Evolutionary conservation across 2,329 filamentous ascomycete species (phyloP).

Genomic region (Rutstroemia sydowiana): DNA sequence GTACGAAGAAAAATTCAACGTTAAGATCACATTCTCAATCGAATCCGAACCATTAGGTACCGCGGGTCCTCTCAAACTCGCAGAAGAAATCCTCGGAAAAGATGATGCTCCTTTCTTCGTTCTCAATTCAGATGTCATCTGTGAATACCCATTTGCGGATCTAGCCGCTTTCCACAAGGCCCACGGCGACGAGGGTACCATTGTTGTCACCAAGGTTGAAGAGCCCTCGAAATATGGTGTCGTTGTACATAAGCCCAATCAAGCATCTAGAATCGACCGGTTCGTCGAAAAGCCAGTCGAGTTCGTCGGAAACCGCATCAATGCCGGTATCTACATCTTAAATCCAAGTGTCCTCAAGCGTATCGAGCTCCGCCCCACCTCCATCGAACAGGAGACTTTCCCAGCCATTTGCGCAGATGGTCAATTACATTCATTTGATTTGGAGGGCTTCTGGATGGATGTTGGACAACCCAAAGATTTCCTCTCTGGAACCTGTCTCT

Average conservation of each 20-base stretch:
- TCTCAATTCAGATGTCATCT: constrained; percentile 96
- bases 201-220: constrained; percentile 97
- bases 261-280: constrained; percentile 87
- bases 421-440: constrained; percentile 88
- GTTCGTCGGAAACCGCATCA: constrained; percentile 98
- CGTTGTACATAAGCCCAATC: constrained; percentile 91
- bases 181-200: constrained; percentile 94
- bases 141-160: constrained; percentile 91
- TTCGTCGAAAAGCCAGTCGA: constrained; percentile 99
- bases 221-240: constrained; percentile 99
- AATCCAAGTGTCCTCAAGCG: constrained; percentile 85
- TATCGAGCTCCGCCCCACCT: constrained; percentile 93
- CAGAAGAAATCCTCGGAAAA: constrained; percentile 85
- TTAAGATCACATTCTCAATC: constrained; percentile 95
- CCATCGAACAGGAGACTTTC: constrained; percentile 99
- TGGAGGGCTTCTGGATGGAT: constrained; percentile 99
- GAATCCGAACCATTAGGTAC: constrained; percentile 94
- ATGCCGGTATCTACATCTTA: constrained; percentile 95
- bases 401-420: constrained; percentile 85
- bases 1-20: constrained; percentile 88
- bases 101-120: constrained; percentile 96
- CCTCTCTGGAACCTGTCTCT: constrained; percentile 89
- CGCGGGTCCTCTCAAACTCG: constrained; percentile 89
- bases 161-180: constrained; percentile 85
- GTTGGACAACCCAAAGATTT: constrained; percentile 99